Evolutionary conservation across 2,329 filamentous ascomycete genomes (phyloP).

Genomic region (Cladosporium sp.): DNA sequence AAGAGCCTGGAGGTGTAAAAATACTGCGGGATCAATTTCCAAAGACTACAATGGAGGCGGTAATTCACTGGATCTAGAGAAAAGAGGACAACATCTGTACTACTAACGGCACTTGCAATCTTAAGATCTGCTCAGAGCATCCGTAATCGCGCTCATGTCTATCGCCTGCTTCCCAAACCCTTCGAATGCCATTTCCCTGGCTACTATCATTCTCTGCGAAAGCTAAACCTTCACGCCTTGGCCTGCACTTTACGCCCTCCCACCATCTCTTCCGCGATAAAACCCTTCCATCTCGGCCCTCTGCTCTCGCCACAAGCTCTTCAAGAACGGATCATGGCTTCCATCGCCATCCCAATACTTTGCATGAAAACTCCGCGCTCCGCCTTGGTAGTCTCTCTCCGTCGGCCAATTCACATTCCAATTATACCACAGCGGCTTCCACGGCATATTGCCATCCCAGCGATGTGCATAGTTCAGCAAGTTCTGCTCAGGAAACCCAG

Average conservation of each 20-base stretch:
- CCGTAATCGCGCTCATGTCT: too few species aligned
- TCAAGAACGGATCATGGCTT: conserved; percentile 31
- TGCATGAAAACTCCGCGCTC: conserved; percentile 35
- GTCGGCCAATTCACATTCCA: conserved; percentile 40
- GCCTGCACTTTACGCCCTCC: too few species aligned
- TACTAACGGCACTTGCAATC: too few species aligned
- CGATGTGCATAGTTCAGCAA: conserved; percentile 39
- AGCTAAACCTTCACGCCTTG: too few species aligned
- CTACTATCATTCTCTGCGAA: too few species aligned
- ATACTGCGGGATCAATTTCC: too few species aligned
- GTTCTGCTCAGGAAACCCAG: conserved; percentile 35
- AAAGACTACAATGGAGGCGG: too few species aligned
- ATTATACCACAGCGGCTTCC: conserved; percentile 34
- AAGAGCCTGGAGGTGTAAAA: conserved; percentile 16
- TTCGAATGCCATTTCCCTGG: too few species aligned
- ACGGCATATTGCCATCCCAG: conserved; percentile 38
- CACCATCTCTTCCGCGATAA: conserved; percentile 6
- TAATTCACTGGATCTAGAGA: too few species aligned
- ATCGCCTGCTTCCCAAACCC: too few species aligned
- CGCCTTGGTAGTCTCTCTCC: conserved; percentile 33
- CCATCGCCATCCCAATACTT: conserved; percentile 39
- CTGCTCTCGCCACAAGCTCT: conserved; percentile 34
- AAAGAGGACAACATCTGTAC: too few species aligned
- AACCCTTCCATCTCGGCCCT: conserved; percentile 34
- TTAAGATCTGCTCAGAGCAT: too few species aligned